A percentile compares a stretch with the other conserved stretches of the same genome.
Evolutionary conservation across 2,329 filamentous ascomycete genomes (phyloP).

Genomic region (Diaporthe capsici): DNA sequence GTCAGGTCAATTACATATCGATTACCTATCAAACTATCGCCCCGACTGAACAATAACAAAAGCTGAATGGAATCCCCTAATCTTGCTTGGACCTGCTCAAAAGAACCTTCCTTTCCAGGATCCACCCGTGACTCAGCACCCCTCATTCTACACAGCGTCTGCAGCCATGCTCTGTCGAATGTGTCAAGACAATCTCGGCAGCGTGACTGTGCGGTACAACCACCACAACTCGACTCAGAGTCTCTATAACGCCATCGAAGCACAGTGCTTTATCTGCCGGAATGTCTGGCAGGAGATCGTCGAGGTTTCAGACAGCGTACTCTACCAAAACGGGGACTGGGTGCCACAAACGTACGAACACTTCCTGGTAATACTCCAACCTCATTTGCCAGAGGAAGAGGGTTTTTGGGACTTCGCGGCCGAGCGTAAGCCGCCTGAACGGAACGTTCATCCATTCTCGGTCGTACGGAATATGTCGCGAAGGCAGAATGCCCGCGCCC

Average conservation of each 20-base stretch:
- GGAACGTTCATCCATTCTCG: neutral
- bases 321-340: neutral
- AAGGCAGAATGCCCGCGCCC: neutral
- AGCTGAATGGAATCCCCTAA: too few species aligned
- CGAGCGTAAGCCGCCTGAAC: neutral
- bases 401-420: neutral
- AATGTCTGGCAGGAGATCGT: neutral
- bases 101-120: neutral
- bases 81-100: neutral
- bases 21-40: too few species aligned
- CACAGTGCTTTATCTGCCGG: neutral
- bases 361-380: neutral
- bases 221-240: neutral
- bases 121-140: neutral
- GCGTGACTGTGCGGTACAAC: neutral
- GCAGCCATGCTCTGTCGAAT: neutral
- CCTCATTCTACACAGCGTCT: neutral
- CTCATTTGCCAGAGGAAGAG: neutral
- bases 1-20: too few species aligned
- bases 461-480: neutral
- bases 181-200: conserved; percentile 1
- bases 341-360: neutral
- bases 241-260: neutral
- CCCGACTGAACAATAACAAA: too few species aligned
- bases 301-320: neutral